phyloP scores from a whole-genome alignment of 2,329 filamentous ascomycete genomes.

The Microdochium bolleyi region DNA sequence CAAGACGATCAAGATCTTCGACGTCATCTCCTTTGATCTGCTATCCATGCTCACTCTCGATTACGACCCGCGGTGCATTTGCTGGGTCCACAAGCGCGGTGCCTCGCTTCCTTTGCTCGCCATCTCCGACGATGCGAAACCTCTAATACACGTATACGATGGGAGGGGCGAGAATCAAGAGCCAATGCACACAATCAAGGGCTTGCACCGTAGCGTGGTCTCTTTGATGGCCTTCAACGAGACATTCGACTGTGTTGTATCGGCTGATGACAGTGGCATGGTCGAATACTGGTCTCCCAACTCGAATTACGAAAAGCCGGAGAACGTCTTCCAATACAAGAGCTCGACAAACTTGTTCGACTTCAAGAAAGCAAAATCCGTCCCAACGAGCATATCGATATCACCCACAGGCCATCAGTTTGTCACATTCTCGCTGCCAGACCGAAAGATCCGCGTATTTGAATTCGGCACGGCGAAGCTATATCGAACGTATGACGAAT shows the following conservation, averaged over 20 bases:
- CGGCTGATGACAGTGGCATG: slow-evolving; percentile 85
- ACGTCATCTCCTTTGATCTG: slow-evolving; percentile 81
- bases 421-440: slow-evolving; percentile 83
- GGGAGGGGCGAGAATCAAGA: slow-evolving; percentile 73
- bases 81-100: slow-evolving; percentile 85
- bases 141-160: slow-evolving; percentile 76
- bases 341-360: slow-evolving; percentile 92
- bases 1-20: slow-evolving; percentile 72
- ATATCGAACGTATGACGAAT: slow-evolving; percentile 91
- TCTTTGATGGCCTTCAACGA: slow-evolving; percentile 86
- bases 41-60: slow-evolving; percentile 75
- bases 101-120: slow-evolving; percentile 83
- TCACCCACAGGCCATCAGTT: slow-evolving; percentile 84
- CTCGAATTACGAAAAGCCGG: slow-evolving; percentile 79
- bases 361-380: slow-evolving; percentile 90
- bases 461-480: slow-evolving; percentile 87
- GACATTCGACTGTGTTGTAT: slow-evolving; percentile 81
- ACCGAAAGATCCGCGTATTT: slow-evolving; percentile 87
- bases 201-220: slow-evolving; percentile 75
- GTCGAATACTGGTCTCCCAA: slow-evolving; percentile 90
- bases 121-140: slow-evolving; percentile 67
- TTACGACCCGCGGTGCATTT: slow-evolving; percentile 68
- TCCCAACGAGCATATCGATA: slow-evolving; percentile 72
- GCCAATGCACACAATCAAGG: slow-evolving; percentile 69
- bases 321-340: slow-evolving; percentile 87